Evolutionary conservation across 164 flowering plant genomes (phyloP), one percentile per base, ranked within the genome.

Genomic region (Magnolia changhungtana): DNA sequence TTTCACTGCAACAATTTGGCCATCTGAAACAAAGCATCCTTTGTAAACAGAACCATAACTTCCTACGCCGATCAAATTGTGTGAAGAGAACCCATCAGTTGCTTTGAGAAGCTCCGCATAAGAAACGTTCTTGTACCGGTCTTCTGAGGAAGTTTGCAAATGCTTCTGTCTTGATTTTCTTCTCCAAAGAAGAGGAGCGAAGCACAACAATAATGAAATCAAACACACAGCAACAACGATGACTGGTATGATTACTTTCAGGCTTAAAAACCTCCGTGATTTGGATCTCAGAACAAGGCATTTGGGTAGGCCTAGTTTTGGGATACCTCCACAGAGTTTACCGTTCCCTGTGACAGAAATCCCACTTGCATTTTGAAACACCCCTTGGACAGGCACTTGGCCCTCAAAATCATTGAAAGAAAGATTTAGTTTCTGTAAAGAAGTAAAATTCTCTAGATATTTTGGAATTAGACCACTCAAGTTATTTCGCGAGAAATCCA

Each of bases 21-120:
- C 80, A 20, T 72, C 78, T 0, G 18, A n/a, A 9, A 5, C 20
- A 2, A 80, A 49, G 67, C 16, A 19, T 66, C 84, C 87, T 75
- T 76, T 84, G 70, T 81, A 86, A 0, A 86, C 87, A 23, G 80
- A 76, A 18, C 87, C 83, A 52, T 78, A 86, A 71, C 84, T 78
- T 6, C 88, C 87, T 0, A 61, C 8, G 9, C 88, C 88, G 7
- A 84, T 74, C 77, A 84, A 72, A 72, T 80, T 84, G 1, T 66
- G 74, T 0, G 37, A 2, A 21, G 82, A 68, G 66, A 86, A 84
- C 1, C 77, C 76, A 71, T 80, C 50, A 0, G 88, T 86, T 31
- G 84, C 71, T 24, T 52, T 29, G 1, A 18, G 8, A 7, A 86
- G 77, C 0, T 77, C 80, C 0, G 19, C 8, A 16, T 84, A 83